phyloP scores from a whole-genome alignment of 2,329 filamentous ascomycete genomes.

The Diaporthe nobilis region DNA sequence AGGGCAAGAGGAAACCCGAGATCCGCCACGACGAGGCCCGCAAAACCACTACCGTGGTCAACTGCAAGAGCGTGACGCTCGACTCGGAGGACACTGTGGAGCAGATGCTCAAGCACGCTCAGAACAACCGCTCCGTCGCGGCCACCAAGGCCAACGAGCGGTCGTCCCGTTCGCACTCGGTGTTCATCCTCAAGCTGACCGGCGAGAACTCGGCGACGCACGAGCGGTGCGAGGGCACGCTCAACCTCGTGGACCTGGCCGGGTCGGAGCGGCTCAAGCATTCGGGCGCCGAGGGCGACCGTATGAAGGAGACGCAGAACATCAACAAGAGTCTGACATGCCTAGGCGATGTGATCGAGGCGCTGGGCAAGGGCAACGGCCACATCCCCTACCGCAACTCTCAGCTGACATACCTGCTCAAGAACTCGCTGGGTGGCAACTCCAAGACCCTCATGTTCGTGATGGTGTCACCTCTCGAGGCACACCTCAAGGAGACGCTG shows the following conservation, averaged over 20 bases:
- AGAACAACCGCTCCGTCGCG: constrained; percentile 90
- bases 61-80: constrained; percentile 82
- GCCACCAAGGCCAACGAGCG: constrained; percentile 98
- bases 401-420: constrained; percentile 94
- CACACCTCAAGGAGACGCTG: constrained; percentile 91
- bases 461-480: constrained; percentile 94
- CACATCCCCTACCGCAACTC: constrained; percentile 97
- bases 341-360: constrained; percentile 93
- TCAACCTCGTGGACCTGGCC: constrained; percentile 96
- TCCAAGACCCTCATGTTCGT: constrained; percentile 99
- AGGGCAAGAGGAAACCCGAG: constrained; percentile 87
- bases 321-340: constrained; percentile 97
- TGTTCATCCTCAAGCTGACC: constrained; percentile 89
- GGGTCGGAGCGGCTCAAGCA: constrained; percentile 93
- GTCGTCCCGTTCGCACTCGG: constrained; percentile 93
- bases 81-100: constrained; percentile 87
- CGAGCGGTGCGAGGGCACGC: constrained; percentile 89
- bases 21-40: constrained; percentile 88
- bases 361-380: constrained; percentile 84
- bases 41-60: constrained; percentile 86
- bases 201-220: constrained; percentile 81
- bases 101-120: constrained; percentile 82
- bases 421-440: constrained; percentile 95
- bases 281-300: constrained; percentile 86
- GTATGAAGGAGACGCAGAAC: constrained; percentile 93